These are phyloP conservation scores for Usnea hakonensis DNA, from an alignment of 495 filamentous ascomycete species.

Conservation along the genomic window DNA sequence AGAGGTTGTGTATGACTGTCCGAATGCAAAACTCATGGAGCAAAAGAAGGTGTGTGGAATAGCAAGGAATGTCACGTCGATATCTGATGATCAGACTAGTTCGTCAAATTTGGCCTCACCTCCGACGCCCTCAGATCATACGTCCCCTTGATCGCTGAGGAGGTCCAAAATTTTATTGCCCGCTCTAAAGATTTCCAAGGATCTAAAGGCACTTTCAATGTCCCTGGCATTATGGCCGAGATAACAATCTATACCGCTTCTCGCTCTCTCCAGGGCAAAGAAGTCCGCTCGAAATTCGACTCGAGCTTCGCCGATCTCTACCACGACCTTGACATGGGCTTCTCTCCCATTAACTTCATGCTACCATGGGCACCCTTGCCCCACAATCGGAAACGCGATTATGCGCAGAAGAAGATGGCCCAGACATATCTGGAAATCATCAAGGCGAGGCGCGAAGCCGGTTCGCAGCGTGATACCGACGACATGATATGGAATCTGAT, in stretches of 20 bases:
- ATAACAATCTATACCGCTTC: slow-evolving; percentile 82
- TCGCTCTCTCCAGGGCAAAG: slow-evolving; percentile 70
- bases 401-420: slow-evolving; percentile 65
- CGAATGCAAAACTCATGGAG: slow-evolving; percentile 78
- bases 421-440: slow-evolving; percentile 74
- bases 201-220: slow-evolving; percentile 53
- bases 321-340: slow-evolving; percentile 80
- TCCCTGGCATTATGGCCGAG: slow-evolving; percentile 65
- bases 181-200: slow-evolving; percentile 59
- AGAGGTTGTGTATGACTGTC: slow-evolving; percentile 83
- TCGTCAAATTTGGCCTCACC: slow-evolving; percentile 80
- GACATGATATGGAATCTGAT: slow-evolving; percentile 86
- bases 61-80: background rate
- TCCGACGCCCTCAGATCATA: slow-evolving; percentile 68
- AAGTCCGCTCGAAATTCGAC: slow-evolving; percentile 68
- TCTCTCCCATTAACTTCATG: slow-evolving; percentile 77
- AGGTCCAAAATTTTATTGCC: slow-evolving; percentile 64
- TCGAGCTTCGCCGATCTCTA: slow-evolving; percentile 65
- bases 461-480: slow-evolving; percentile 40
- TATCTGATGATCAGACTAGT: slow-evolving; percentile 39
- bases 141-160: slow-evolving; percentile 68
- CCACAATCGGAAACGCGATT: slow-evolving; percentile 70
- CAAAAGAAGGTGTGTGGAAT: slow-evolving; percentile 54
- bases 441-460: slow-evolving; percentile 48
- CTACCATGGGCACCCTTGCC: slow-evolving; percentile 82